Conservation (phyloP, 2,329 filamentous ascomycete genomes). For the Macrophomina tecta region DNA sequence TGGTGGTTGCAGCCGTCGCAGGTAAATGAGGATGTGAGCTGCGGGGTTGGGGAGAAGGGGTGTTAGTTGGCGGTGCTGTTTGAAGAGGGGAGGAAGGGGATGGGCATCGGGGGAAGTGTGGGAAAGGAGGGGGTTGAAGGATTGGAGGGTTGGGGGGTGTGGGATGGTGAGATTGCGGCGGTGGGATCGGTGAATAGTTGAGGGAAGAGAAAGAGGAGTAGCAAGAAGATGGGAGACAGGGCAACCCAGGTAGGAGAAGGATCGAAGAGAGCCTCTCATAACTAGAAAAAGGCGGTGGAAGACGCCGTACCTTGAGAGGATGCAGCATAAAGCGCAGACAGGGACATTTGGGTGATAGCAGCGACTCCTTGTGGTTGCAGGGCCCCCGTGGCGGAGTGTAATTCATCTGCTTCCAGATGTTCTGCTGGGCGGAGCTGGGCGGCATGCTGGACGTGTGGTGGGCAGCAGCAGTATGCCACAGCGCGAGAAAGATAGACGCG, state of each 20-base stretch:
- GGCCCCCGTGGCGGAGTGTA: conserved; percentile 58
- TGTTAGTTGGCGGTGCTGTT: not conserved
- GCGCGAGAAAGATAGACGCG: not conserved
- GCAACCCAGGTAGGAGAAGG: too few species aligned
- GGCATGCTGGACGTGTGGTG: conserved; percentile 25
- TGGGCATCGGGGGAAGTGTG: not conserved
- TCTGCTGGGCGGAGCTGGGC: conserved; percentile 36
- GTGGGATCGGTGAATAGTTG: too few species aligned
- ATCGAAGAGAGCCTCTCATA: too few species aligned
- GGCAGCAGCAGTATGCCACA: conserved; percentile 4
- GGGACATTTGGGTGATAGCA: conserved; percentile 53
- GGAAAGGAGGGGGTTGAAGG: too few species aligned
- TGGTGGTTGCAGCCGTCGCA: conserved; percentile 64
- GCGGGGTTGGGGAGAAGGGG: not conserved
- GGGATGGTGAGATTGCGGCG: too few species aligned
- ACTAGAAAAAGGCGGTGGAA: too few species aligned
- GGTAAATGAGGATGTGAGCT: conserved; percentile 58
- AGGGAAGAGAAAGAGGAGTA: too few species aligned
- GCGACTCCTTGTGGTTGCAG: conserved; percentile 55
- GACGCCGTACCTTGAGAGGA: conserved; percentile 55
- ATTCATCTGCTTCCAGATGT: conserved; percentile 59
- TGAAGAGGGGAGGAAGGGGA: not conserved
- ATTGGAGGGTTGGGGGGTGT: too few species aligned
- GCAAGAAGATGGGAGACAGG: too few species aligned
- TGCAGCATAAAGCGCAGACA: conserved; percentile 64